phyloP scores from a whole-genome alignment of 225 moss, liverwort and hornwort genomes.

The Bryoerythrophyllum caledonicum region DNA sequence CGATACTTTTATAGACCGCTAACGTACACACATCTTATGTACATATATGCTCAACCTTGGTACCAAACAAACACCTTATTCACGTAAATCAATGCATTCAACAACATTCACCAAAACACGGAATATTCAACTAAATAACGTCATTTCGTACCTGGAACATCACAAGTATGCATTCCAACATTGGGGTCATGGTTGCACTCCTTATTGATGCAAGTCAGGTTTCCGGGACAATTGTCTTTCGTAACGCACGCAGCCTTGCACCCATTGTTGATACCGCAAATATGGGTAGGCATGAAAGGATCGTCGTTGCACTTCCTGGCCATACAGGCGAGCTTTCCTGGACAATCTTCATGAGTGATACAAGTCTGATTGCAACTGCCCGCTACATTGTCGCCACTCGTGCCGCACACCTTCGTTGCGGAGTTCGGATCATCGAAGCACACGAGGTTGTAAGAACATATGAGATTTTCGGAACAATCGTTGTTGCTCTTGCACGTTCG shows the following conservation, averaged over 20 bases:
- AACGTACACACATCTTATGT: no score
- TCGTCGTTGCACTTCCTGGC: not conserved
- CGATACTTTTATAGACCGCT: no score
- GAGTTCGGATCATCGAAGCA: not conserved
- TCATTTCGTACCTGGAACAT: not conserved
- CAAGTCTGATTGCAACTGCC: not conserved
- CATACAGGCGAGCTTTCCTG: not conserved
- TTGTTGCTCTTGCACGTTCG: not conserved
- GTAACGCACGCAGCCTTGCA: not conserved
- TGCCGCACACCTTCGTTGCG: not conserved
- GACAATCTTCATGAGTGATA: not conserved
- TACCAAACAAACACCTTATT: no score
- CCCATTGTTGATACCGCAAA: not conserved
- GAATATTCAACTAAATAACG: not conserved
- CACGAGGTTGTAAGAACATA: not conserved
- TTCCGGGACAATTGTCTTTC: not conserved
- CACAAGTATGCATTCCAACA: slow-evolving; percentile 1
- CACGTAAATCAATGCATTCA: no score
- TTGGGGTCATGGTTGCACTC: not conserved
- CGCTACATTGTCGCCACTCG: not conserved
- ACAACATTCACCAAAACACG: no score
- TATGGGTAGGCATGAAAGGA: not conserved
- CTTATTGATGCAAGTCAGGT: not conserved
- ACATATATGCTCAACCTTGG: no score
- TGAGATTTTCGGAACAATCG: not conserved